phyloP scores from a whole-genome alignment of 2,329 filamentous ascomycete species.

The Lachnellula occidentalis region DNA sequence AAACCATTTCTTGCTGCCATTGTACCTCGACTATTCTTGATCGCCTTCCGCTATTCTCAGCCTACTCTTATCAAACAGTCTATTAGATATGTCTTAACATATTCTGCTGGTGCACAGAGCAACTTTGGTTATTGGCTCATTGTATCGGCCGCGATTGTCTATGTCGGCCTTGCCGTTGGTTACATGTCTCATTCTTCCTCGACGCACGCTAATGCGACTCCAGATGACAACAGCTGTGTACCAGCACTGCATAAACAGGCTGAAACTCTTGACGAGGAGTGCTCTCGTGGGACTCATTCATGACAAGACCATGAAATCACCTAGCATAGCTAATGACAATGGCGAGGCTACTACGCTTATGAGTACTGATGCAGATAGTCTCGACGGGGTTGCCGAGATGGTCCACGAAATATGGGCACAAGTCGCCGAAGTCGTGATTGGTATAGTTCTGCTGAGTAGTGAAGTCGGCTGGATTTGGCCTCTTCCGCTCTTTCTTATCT shows the following conservation, averaged over 20 bases:
- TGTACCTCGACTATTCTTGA: constrained; percentile 35
- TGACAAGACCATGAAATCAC: constrained; percentile 29
- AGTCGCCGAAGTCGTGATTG: constrained; percentile 37
- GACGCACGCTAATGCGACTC: not conserved
- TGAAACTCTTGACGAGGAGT: constrained; percentile 33
- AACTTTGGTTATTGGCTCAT: constrained; percentile 30
- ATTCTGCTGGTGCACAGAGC: constrained; percentile 2
- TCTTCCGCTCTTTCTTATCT: constrained; percentile 37
- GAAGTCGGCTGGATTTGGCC: constrained; percentile 40
- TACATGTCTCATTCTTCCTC: not conserved
- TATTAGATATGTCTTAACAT: constrained; percentile 30
- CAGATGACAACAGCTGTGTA: constrained; percentile 33
- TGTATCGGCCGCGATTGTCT: constrained; percentile 31
- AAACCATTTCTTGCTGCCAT: constrained; percentile 30
- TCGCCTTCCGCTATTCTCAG: constrained; percentile 38
- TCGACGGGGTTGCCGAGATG: constrained; percentile 33
- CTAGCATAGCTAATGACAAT: constrained; percentile 24
- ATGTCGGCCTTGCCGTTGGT: constrained; percentile 36
- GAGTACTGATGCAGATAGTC: constrained; percentile 37
- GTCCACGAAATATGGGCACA: constrained; percentile 40
- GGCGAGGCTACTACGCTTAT: constrained; percentile 35
- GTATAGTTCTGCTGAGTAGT: constrained; percentile 34
- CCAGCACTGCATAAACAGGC: constrained; percentile 29
- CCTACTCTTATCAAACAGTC: constrained; percentile 35
- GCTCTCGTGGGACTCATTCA: constrained; percentile 35